Conservation (phyloP, 2,329 filamentous ascomycete species). For the Aaosphaeria arxii region DNA sequence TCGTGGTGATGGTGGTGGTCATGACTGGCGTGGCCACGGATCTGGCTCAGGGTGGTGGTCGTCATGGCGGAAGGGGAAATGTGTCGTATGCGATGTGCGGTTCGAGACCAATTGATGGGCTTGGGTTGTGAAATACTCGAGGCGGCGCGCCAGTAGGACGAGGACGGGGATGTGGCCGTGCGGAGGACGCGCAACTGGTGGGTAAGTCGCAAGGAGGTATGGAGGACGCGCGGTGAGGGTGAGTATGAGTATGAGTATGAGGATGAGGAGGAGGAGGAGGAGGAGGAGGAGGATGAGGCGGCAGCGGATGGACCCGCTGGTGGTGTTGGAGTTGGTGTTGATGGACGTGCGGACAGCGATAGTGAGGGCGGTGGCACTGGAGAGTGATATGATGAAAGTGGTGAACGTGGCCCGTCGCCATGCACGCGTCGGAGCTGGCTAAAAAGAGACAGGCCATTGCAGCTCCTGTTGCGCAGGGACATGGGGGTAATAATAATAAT, state of each 20-base stretch:
- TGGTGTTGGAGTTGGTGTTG: neutral
- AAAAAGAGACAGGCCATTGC: constrained; percentile 30
- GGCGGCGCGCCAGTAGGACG: neutral
- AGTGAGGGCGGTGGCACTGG: constrained; percentile 6
- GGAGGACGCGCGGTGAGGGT: neutral
- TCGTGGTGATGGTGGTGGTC: constrained; percentile 78
- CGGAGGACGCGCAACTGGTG: constrained; percentile 29
- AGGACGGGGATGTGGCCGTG: constrained; percentile 16
- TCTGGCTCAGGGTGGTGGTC: constrained; percentile 20
- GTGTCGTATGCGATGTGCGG: constrained; percentile 30
- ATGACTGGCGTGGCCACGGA: constrained; percentile 42
- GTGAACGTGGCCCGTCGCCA: constrained; percentile 23
- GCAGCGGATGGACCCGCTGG: neutral
- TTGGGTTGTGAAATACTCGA: constrained; percentile 3
- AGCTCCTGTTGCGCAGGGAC: constrained; percentile 12
- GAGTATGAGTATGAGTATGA: constrained; percentile 13
- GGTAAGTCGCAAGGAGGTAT: constrained; percentile 9
- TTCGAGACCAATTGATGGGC: constrained; percentile 29
- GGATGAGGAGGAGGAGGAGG: constrained; percentile 8
- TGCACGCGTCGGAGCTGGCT: constrained; percentile 29
- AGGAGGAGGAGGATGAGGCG: neutral
- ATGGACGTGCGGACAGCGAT: neutral
- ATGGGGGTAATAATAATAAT: constrained; percentile 1
- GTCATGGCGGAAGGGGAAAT: constrained; percentile 28
- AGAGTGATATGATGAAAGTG: constrained; percentile 11